A percentile compares a stretch with the other conserved stretches of the same genome.
Evolutionary conservation across 192 early-diverging fungal genomes (phyloP).

Genomic region (Obelidium mucronatum): DNA sequence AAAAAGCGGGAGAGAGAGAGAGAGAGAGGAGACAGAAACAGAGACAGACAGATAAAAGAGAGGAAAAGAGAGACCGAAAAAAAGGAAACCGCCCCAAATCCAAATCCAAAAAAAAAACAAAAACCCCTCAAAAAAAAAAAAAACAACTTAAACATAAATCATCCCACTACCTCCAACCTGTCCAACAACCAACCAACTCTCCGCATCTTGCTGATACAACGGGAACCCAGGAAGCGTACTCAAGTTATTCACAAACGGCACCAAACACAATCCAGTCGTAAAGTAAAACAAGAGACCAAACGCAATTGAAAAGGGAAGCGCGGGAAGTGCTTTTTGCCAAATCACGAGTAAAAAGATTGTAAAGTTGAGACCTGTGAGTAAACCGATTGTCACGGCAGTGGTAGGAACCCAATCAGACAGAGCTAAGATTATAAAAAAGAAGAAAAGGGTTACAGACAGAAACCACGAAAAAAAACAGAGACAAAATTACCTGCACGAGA

Average conservation of each 20-base stretch:
- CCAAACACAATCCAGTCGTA: conserved; percentile 52
- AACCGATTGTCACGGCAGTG: conserved; percentile 74
- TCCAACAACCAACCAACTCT: conserved; percentile 51
- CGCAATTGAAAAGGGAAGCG: conserved; percentile 85
- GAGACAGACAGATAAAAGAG: no score
- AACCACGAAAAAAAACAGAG: neutral
- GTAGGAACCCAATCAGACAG: conserved; percentile 87
- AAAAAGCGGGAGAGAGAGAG: no score
- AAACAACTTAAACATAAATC: conserved; percentile 39
- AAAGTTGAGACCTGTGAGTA: conserved; percentile 84
- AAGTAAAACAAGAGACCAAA: conserved; percentile 89
- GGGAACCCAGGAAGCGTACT: conserved; percentile 29
- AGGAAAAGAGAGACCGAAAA: no score
- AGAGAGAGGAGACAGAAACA: no score
- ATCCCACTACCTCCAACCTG: conserved; percentile 46
- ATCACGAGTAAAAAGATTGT: conserved; percentile 88
- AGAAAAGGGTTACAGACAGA: neutral
- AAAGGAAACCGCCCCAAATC: no score
- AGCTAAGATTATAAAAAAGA: conserved; percentile 39
- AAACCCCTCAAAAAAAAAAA: no score
- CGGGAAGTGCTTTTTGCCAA: conserved; percentile 83
- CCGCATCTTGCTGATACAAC: neutral
- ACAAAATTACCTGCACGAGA: conserved; percentile 71
- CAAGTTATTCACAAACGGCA: conserved; percentile 45
- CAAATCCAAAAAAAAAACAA: neutral